phyloP scores from a whole-genome alignment of 1,284 basidiomycete genomes.

The Agaricales sp. region DNA sequence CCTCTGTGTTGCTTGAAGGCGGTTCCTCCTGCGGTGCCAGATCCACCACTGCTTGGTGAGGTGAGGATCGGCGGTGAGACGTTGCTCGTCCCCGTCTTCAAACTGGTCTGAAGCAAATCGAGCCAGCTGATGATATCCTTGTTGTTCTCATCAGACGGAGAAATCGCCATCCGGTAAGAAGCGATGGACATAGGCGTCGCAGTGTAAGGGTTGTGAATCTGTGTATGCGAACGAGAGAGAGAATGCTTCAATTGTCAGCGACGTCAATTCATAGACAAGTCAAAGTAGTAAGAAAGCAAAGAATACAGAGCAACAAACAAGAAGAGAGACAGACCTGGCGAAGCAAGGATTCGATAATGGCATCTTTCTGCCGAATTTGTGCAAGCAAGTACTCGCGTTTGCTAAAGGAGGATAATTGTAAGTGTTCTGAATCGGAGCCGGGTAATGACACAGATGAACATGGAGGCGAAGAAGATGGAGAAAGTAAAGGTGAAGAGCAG shows the following conservation, averaged over 20 bases:
- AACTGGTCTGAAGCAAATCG: conserved; percentile 32
- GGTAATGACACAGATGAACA: conserved; percentile 14
- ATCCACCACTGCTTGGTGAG: conserved; percentile 9
- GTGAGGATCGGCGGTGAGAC: conserved; percentile 13
- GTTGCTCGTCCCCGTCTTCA: conserved; percentile 18
- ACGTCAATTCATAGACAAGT: no score
- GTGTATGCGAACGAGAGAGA: conserved; percentile 1
- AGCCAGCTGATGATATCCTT: conserved; percentile 38
- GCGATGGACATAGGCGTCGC: conserved; percentile 69
- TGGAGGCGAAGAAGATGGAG: conserved; percentile 13
- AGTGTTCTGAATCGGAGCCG: conserved; percentile 9
- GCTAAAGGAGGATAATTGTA: conserved; percentile 29
- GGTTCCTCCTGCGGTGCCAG: no score
- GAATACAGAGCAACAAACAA: conserved; percentile 2
- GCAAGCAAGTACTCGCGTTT: conserved; percentile 75
- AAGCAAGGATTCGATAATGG: conserved; percentile 70
- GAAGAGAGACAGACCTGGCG: conserved; percentile 47
- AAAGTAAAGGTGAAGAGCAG: conserved; percentile 14
- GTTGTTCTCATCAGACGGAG: conserved; percentile 59
- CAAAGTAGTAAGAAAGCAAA: no score
- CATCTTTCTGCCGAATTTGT: conserved; percentile 74
- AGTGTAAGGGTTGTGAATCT: conserved; percentile 71
- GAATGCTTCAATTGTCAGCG: conserved; percentile 7
- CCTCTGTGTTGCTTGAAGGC: conserved; percentile 4
- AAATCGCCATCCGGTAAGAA: conserved; percentile 64